Evolutionary conservation across 1,284 basidiomycete genomes (phyloP), one percentile per base, ranked within the genome.

Genomic region (Testicularia cyperi): DNA sequence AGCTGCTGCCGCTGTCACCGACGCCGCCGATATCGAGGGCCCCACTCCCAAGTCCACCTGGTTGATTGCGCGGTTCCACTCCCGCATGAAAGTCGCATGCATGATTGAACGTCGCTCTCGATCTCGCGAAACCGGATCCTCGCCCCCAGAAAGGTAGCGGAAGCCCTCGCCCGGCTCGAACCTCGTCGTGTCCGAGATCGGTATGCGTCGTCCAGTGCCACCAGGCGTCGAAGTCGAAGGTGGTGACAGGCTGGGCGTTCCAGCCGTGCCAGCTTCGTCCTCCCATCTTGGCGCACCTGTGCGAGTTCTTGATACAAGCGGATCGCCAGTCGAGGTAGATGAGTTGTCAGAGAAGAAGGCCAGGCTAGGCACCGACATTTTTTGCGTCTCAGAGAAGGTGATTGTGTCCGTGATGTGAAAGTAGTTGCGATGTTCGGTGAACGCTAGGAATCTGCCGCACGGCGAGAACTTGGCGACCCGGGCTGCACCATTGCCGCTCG

Each of bases 391-490:
- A 19, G 21, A 9, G 35, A 65, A 72, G 1, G 56, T 58, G 0
- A 53, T 34, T 5, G 69, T 69, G 27, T 72, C 67, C 15, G 60
- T 47, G 9, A 72, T 28, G 22, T 58, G 52, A 27, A 65, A 60
- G 24, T 42, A 60, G 26, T 65, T 64, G 14, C 45, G 26, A 36
- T 72, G 69, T 30, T 70, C 65, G 9, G 61, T 65, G 28, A 58
- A 72, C 4, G 69, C 69, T 26, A 72, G 33, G n/a, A 52, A 52
- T n/a, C 52, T 39, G 2, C 69, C 69, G 26, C 55, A 44, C 2
- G 69, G 69, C 6, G 46, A 53, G 25, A 61, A 72, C 33, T 72
- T 72, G 40, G 42, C 60, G 16, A 56, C 55, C 13, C 69, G 32
- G 15, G 60, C 67, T 4, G 68, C 66, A 2, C 67, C 67, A 29